Evolutionary conservation across 495 filamentous ascomycete species (phyloP).

Genomic region (Clavariopsis aquatica): DNA sequence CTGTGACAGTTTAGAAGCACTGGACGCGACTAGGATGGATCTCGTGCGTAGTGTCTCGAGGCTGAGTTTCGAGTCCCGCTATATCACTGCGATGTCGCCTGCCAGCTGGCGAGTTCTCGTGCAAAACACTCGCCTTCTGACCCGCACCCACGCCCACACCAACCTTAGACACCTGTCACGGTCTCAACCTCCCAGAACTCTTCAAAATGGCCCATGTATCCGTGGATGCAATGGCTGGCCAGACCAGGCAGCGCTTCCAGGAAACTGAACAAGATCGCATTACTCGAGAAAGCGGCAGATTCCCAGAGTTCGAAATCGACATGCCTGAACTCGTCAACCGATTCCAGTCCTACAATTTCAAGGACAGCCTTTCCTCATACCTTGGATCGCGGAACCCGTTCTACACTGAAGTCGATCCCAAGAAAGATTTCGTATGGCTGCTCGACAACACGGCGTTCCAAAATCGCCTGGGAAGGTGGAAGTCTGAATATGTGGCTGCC

Average conservation of each 20-base stretch:
- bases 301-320: slow-evolving; percentile 34
- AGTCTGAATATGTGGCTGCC: slow-evolving; percentile 77
- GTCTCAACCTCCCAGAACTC: slow-evolving; percentile 1
- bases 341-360: slow-evolving; percentile 28
- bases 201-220: slow-evolving; percentile 24
- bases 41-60: slow-evolving; percentile 1
- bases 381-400: slow-evolving; percentile 47
- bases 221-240: slow-evolving; percentile 22
- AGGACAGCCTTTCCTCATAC: slow-evolving; percentile 50
- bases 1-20: neutral
- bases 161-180: slow-evolving; percentile 30
- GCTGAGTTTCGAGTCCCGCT: neutral
- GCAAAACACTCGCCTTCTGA: slow-evolving; percentile 35
- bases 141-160: slow-evolving; percentile 20
- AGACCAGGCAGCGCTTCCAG: slow-evolving; percentile 26
- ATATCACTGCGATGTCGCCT: slow-evolving; percentile 5
- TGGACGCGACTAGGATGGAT: neutral
- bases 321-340: slow-evolving; percentile 34
- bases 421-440: slow-evolving; percentile 76
- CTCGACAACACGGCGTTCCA: slow-evolving; percentile 87
- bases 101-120: slow-evolving; percentile 13
- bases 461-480: slow-evolving; percentile 54
- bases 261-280: slow-evolving; percentile 31
- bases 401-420: slow-evolving; percentile 47
- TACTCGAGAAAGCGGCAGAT: slow-evolving; percentile 21